Percentiles rank a stretch among this genome's conserved stretches.
phyloP scores from a whole-genome alignment of 805 yeast species.

The Yarrowia keelungensis region DNA sequence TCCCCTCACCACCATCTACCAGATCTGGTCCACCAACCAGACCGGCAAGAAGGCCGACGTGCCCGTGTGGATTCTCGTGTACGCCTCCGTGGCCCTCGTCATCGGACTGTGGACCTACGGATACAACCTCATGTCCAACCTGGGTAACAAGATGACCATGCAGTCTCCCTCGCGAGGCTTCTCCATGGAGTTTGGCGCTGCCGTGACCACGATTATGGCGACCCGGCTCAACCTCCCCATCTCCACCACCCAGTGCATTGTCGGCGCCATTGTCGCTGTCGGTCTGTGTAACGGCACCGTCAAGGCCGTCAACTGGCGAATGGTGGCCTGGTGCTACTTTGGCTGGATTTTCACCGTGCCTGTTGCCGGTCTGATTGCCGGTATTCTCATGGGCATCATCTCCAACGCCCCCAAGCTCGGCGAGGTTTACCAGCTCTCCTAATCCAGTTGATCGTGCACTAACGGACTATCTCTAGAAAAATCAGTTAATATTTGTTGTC shows the following conservation, averaged over 20 bases:
- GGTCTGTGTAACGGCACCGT: conserved; percentile 73
- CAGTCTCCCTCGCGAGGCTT: conserved; percentile 84
- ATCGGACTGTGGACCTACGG: conserved; percentile 76
- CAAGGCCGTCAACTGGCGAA: conserved; percentile 75
- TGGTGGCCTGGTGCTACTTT: conserved; percentile 71
- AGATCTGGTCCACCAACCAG: conserved; percentile 63
- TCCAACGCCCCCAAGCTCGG: conserved; percentile 49
- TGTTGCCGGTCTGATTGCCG: conserved; percentile 74
- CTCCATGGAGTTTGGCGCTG: conserved; percentile 78
- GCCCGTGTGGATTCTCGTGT: conserved; percentile 75
- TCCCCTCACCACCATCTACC: conserved; percentile 70
- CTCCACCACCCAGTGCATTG: conserved; percentile 80
- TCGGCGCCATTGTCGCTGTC: conserved; percentile 78
- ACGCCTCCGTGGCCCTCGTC: conserved; percentile 69
- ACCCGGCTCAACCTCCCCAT: conserved; percentile 74
- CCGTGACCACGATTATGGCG: conserved; percentile 76
- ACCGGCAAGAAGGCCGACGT: conserved; percentile 60
- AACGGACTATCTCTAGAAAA: conserved; percentile 9
- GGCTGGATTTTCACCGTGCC: conserved; percentile 81
- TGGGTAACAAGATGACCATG: conserved; percentile 75
- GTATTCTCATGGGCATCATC: conserved; percentile 54
- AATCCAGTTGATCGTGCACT: not conserved
- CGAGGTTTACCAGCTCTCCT: conserved; percentile 46
- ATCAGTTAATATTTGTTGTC: conserved; percentile 19
- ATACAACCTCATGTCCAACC: conserved; percentile 69